phyloP scores from a whole-genome alignment of 1,284 basidiomycete genomes.

The Sporisorium exsertum region DNA sequence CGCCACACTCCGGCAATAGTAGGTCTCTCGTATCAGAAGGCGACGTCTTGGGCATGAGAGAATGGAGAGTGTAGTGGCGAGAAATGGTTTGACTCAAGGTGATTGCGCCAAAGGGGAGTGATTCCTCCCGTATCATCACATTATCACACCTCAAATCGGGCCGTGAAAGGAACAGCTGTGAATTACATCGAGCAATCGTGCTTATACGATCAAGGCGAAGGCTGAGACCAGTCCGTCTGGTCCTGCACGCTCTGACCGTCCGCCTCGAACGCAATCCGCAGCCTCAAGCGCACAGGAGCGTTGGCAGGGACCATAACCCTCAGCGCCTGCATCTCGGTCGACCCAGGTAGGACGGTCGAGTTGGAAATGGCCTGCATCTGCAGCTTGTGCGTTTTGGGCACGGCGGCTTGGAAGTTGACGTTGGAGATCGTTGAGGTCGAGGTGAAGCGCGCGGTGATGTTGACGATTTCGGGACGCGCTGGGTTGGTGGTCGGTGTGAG shows the following conservation, averaged over 20 bases:
- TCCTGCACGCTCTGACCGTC: slow-evolving; percentile 79
- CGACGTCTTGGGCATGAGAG: too few relatives aligned
- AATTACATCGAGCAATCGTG: not conserved
- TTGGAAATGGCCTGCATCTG: slow-evolving; percentile 99
- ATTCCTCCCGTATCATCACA: too few relatives aligned
- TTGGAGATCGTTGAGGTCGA: slow-evolving; percentile 72
- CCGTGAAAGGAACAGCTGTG: not conserved
- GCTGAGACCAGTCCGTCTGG: slow-evolving; percentile 81
- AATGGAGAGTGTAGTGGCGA: too few relatives aligned
- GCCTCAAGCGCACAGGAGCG: slow-evolving; percentile 82
- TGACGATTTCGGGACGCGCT: slow-evolving; percentile 84
- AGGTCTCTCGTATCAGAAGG: too few relatives aligned
- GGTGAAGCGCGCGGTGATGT: slow-evolving; percentile 89
- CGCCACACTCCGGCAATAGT: too few relatives aligned
- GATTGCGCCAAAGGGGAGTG: too few relatives aligned
- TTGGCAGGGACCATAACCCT: slow-evolving; percentile 87
- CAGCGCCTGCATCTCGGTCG: slow-evolving; percentile 93
- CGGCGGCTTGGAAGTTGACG: slow-evolving; percentile 95
- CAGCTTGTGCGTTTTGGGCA: slow-evolving; percentile 96
- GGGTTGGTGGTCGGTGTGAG: slow-evolving; percentile 86
- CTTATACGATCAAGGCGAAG: slow-evolving; percentile 14
- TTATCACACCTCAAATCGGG: too few relatives aligned
- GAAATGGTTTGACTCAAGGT: too few relatives aligned
- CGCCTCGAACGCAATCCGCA: slow-evolving; percentile 83
- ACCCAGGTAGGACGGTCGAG: slow-evolving; percentile 80